Conservation (phyloP, 2,329 filamentous ascomycete species). For the Fusarium oligoseptatum region DNA sequence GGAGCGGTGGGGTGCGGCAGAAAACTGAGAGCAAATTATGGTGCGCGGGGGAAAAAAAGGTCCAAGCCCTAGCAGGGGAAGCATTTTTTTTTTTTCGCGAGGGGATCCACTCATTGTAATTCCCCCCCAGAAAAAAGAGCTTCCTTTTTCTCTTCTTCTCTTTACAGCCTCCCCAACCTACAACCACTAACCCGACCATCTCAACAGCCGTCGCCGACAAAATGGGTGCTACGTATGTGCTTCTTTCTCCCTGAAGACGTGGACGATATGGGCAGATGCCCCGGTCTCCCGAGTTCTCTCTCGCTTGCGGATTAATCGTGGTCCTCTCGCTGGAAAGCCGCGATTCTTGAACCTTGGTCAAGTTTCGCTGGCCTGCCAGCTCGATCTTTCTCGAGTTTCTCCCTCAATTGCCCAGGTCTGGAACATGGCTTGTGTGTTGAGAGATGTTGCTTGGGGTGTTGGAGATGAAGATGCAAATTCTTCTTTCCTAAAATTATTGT, state of each 20-base stretch:
- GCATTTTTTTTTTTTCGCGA: slow-evolving; percentile 21
- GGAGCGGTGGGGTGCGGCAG: slow-evolving; percentile 56
- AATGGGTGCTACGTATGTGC: slow-evolving; percentile 68
- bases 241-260: slow-evolving; percentile 54
- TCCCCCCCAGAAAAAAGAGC: slow-evolving; percentile 36
- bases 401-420: slow-evolving; percentile 67
- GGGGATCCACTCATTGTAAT: slow-evolving; percentile 14
- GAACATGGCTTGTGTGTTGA: slow-evolving; percentile 63
- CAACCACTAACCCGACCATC: slow-evolving; percentile 56
- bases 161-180: slow-evolving; percentile 45
- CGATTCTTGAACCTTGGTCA: slow-evolving; percentile 34
- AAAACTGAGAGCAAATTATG: slow-evolving; percentile 43
- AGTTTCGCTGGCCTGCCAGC: slow-evolving; percentile 69
- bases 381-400: slow-evolving; percentile 79
- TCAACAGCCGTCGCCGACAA: slow-evolving; percentile 55
- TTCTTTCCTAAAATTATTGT: slow-evolving; percentile 86
- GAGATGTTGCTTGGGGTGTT: slow-evolving; percentile 79
- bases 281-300: slow-evolving; percentile 61
- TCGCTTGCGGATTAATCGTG: slow-evolving; percentile 79
- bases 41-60: slow-evolving; percentile 30
- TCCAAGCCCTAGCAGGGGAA: slow-evolving; percentile 49
- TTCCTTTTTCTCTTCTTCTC: slow-evolving; percentile 14
- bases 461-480: slow-evolving; percentile 75
- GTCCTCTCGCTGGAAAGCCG: slow-evolving; percentile 82
- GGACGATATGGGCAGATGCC: slow-evolving; percentile 52